These are phyloP conservation scores for Ogataea kodamae DNA, from an alignment of 805 yeast genomes.

Conservation along the genomic window DNA sequence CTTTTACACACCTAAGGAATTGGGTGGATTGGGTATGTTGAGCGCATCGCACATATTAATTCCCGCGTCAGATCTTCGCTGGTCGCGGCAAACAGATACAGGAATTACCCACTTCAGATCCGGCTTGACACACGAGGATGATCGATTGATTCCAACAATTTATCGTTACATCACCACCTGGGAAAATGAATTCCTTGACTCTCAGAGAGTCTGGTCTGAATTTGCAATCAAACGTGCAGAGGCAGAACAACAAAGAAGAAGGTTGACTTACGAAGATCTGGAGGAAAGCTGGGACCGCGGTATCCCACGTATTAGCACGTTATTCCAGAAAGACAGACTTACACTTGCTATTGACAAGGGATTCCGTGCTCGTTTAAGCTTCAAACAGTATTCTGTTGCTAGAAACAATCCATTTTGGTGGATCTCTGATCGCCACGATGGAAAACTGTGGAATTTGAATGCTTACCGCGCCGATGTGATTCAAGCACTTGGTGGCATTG, in stretches of 20 bases:
- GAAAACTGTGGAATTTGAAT: conserved; percentile 89
- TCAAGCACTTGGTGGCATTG: conserved; percentile 96
- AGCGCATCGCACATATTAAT: conserved; percentile 95
- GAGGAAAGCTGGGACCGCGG: conserved; percentile 97
- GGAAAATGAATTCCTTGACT: conserved; percentile 94
- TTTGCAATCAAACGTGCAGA: conserved; percentile 87
- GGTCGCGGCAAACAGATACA: conserved; percentile 91
- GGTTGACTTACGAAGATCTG: conserved; percentile 87
- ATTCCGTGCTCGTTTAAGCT: conserved; percentile 77
- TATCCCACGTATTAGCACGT: conserved; percentile 89
- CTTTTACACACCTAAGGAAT: conserved; percentile 93
- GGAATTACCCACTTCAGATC: conserved; percentile 93
- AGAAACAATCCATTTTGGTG: conserved; percentile 94
- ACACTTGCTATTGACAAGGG: conserved; percentile 95
- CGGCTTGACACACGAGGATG: conserved; percentile 84
- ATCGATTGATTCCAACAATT: conserved; percentile 83
- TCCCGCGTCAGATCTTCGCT: conserved; percentile 86
- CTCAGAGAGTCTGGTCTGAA: conserved; percentile 97
- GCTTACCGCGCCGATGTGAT: conserved; percentile 94
- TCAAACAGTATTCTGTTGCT: conserved; percentile 66
- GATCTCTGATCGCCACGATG: conserved; percentile 92
- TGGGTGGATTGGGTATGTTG: conserved; percentile 97
- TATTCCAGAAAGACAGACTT: conserved; percentile 92
- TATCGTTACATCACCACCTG: conserved; percentile 91
- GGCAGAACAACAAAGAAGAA: conserved; percentile 78